Evolutionary conservation across 1,284 basidiomycete genomes (phyloP).

Genomic region (Moesziomyces globuligerus): DNA sequence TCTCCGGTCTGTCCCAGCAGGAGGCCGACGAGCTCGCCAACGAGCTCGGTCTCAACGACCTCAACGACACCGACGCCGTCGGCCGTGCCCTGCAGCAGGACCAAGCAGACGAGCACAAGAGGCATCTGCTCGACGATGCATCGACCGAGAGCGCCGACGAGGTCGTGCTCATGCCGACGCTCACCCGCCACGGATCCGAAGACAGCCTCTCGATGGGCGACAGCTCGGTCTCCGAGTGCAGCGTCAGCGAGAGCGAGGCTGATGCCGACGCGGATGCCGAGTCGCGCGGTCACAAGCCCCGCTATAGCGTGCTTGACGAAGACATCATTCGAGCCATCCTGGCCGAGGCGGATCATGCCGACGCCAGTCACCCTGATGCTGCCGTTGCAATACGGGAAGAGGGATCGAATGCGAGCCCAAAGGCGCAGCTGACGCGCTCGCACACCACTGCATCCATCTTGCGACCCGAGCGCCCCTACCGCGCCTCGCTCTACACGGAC

Average conservation of each 20-base stretch:
- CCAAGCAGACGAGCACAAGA: neutral
- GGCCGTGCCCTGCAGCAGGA: slow-evolving; percentile 7
- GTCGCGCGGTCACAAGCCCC: slow-evolving; percentile 12
- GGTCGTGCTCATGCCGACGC: slow-evolving; percentile 22
- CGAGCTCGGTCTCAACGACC: slow-evolving; percentile 42
- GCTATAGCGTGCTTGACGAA: slow-evolving; percentile 41
- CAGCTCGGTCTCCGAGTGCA: slow-evolving; percentile 33
- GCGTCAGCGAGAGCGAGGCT: slow-evolving; percentile 36
- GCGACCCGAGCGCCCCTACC: slow-evolving; percentile 39
- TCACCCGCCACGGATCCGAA: slow-evolving; percentile 12
- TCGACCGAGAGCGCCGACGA: slow-evolving; percentile 20
- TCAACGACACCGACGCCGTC: slow-evolving; percentile 34
- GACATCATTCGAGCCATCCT: slow-evolving; percentile 37
- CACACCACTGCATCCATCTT: slow-evolving; percentile 27
- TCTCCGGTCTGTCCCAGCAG: slow-evolving; percentile 32
- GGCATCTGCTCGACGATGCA: slow-evolving; percentile 1
- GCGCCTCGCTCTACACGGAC: slow-evolving; percentile 51
- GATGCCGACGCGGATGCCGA: slow-evolving; percentile 19
- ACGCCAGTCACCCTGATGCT: neutral
- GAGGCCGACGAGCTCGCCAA: slow-evolving; percentile 47
- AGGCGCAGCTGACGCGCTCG: slow-evolving; percentile 25
- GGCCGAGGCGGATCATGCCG: slow-evolving; percentile 12
- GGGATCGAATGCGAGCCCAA: too few relatives aligned
- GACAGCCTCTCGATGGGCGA: slow-evolving; percentile 29
- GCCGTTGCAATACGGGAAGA: too few relatives aligned